Percentiles rank a stretch among this genome's conserved stretches.
Conservation (phyloP, 441 rosid genomes). For the Erodium moschatum region DNA sequence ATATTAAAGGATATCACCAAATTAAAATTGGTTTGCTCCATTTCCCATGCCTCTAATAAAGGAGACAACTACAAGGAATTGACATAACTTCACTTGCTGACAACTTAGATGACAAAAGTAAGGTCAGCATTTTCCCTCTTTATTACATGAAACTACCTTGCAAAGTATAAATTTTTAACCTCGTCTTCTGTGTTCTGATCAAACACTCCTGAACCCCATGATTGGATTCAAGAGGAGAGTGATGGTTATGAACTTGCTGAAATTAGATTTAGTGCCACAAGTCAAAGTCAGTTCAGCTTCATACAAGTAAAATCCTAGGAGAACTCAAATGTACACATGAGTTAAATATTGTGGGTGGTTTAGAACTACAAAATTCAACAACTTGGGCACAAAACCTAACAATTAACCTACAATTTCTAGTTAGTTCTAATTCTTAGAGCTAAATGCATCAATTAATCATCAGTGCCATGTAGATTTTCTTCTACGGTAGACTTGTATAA, state of each 20-base stretch:
- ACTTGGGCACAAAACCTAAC: background rate
- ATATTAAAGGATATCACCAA: background rate
- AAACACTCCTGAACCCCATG: background rate
- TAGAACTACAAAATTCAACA: background rate
- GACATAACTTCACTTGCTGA: background rate
- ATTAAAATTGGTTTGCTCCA: background rate
- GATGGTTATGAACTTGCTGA: background rate
- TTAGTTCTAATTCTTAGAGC: background rate
- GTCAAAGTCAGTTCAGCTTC: too few species aligned
- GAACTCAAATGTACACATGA: too few species aligned
- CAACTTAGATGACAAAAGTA: background rate
- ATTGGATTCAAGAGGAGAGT: background rate
- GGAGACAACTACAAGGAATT: background rate
- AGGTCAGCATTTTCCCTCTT: background rate
- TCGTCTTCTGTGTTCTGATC: background rate
- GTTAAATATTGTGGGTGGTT: too few species aligned
- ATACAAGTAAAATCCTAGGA: too few species aligned
- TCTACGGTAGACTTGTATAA: background rate
- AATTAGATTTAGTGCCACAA: background rate
- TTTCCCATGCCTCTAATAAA: background rate
- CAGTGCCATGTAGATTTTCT: background rate
- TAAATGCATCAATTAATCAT: background rate
- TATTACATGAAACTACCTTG: background rate
- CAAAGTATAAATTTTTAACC: background rate
- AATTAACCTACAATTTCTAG: background rate